Evolutionary conservation across 257 asterid species (phyloP).

Genomic region (Avicennia marina): DNA sequence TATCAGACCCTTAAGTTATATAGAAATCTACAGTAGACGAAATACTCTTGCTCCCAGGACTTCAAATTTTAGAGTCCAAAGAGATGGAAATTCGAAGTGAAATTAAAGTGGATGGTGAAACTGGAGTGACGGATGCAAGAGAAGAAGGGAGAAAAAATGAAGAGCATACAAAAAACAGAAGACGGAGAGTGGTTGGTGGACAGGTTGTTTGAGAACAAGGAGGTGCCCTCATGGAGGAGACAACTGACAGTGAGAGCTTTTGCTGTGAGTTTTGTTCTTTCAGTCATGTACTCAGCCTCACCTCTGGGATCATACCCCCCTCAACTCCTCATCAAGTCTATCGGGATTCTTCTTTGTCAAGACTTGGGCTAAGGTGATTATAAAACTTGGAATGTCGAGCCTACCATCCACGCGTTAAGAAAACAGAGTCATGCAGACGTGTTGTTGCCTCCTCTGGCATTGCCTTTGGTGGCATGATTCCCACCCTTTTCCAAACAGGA

Average conservation of each 20-base stretch:
- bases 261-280: constrained; percentile 40
- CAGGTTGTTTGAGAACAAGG: constrained; percentile 30
- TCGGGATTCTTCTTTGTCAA: constrained; percentile 59
- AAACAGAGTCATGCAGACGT: constrained; percentile 62
- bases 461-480: constrained; percentile 49
- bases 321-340: constrained; percentile 51
- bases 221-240: constrained; percentile 44
- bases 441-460: constrained; percentile 61
- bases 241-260: constrained; percentile 47
- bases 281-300: constrained; percentile 38
- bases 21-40: no score
- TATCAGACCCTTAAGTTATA: no score
- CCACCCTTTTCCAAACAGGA: no score
- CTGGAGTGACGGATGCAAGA: not conserved
- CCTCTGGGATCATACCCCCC: constrained; percentile 53
- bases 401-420: constrained; percentile 61
- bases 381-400: constrained; percentile 28
- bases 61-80: not conserved
- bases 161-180: not conserved
- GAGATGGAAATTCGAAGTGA: constrained; percentile 12
- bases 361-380: constrained; percentile 44
- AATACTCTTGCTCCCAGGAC: no score
- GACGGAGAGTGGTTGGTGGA: constrained; percentile 23
- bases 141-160: not conserved
- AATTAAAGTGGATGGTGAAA: not conserved